Percentiles rank a stretch among this genome's conserved stretches.
Conservation (phyloP, 305 asterid genomes). For the Solanum aculeatissimum region DNA sequence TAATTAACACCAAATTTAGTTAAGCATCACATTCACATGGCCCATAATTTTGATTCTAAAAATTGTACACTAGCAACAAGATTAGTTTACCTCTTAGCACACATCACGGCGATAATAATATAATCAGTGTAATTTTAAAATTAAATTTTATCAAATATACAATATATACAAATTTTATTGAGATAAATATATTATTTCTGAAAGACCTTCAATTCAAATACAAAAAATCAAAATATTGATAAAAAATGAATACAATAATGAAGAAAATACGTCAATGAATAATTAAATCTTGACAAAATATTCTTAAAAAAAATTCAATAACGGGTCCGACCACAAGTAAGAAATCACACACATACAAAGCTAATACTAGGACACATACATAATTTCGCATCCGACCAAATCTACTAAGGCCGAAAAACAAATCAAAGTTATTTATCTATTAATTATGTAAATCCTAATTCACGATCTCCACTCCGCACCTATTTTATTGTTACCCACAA, state of each 20-base stretch:
- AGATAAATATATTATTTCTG: no score
- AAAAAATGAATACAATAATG: accelerated
- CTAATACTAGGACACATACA: background rate
- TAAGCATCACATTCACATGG: background rate
- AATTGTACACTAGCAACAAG: background rate
- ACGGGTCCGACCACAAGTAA: background rate
- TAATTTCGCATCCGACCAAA: background rate
- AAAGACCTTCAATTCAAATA: background rate
- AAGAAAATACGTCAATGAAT: background rate
- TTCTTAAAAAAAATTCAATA: background rate
- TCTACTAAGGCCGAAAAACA: background rate
- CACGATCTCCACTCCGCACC: background rate
- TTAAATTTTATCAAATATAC: background rate
- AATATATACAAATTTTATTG: background rate
- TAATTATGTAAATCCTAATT: background rate
- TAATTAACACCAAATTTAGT: background rate
- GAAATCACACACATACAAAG: background rate
- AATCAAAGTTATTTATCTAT: background rate
- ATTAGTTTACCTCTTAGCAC: background rate
- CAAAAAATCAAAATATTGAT: background rate
- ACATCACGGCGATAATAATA: background rate
- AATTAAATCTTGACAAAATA: background rate
- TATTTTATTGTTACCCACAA: background rate
- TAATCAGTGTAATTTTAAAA: background rate
- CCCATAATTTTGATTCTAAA: background rate